Base-by-base conservation (phyloP, 768 basidiomycete genomes). In the Calvatia gigantea region DNA sequence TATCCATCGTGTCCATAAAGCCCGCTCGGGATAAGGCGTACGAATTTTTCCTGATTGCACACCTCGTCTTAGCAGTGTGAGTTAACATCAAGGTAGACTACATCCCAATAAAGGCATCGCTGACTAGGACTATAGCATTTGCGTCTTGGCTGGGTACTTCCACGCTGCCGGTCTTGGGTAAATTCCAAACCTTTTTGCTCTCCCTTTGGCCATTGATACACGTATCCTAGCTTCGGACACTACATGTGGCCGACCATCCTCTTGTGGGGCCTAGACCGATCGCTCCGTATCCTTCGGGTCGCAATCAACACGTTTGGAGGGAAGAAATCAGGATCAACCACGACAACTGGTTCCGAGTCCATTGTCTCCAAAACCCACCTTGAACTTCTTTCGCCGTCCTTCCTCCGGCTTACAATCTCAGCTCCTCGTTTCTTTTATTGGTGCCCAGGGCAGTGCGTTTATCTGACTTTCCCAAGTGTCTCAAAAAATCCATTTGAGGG, bases 231-330 rank as follows among this genome's bases (percentile, higher is more conserved):
- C 27, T 64, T 66, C 17, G 63, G 72, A 21, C 59, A 65, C 39
- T 66, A 66, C 33, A 78, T 73, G 52, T 84, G 78, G 76, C 80
- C 81, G 3, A 67, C 75, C 0, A 72, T 85, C 59, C 51, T 79
- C 49, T 57, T 85, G 58, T 84, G 82, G 83, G 80, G 70, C 0
- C 59, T 85, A 41, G 85, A 86, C 61, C 76, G 81, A 35, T 54
- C 74, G 19, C 58, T 83, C 42, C 80, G 84, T 14, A 8, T 73
- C n/a, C 52, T 70, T 14, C 79, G 83, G 9, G 62, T 82, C 4
- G 59, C 76, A 33, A 50, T 70, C 14, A 73, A 65, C 68, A 84
- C 83, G 60, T 67, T 72, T 61, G 65, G 68, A 19, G 72, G 77
- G 65, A 69, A 75, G 53, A 65, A 64, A 14, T 67, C 68, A 48